Conservation (phyloP, 768 basidiomycete species). For the Leucocoprinus sp. region DNA sequence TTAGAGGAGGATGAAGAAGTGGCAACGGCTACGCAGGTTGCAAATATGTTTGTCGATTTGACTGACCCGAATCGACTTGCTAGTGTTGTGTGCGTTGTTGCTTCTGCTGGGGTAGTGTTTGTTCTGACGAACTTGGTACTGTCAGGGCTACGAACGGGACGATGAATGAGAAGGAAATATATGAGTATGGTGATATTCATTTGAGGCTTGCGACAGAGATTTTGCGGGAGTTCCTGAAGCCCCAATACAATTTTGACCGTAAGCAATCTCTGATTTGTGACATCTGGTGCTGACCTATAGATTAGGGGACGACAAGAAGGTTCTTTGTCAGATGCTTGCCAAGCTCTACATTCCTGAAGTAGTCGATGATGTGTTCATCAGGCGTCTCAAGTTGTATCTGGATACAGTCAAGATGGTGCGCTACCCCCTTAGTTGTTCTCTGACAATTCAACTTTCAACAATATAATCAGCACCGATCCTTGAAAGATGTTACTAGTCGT, state of each 20-base stretch:
- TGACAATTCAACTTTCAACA: neutral
- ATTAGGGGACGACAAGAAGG: conserved; percentile 60
- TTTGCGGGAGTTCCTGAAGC: conserved; percentile 23
- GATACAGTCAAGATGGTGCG: conserved; percentile 49
- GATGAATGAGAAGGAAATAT: conserved; percentile 8
- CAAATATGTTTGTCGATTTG: conserved; percentile 78
- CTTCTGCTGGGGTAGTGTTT: conserved; percentile 14
- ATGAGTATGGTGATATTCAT: conserved; percentile 30
- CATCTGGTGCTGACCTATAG: neutral
- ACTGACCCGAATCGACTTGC: conserved; percentile 51
- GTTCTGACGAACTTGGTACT: neutral
- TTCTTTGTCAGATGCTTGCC: conserved; percentile 52
- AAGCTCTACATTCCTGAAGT: conserved; percentile 64
- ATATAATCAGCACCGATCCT: conserved; percentile 29
- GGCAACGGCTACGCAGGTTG: conserved; percentile 65
- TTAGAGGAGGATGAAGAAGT: conserved; percentile 68
- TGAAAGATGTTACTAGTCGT: conserved; percentile 46
- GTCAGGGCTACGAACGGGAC: conserved; percentile 8
- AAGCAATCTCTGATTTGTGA: neutral
- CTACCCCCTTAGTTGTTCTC: conserved; percentile 4
- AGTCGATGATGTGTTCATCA: conserved; percentile 62
- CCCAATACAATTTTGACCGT: conserved; percentile 18
- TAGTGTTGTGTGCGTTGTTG: conserved; percentile 37
- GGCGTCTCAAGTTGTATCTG: conserved; percentile 53
- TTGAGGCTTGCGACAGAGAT: conserved; percentile 53